Percentiles rank a stretch among this genome's conserved stretches.
Evolutionary conservation across 23 red algal genomes (phyloP).

Genomic region (Gracilaria caudata): DNA sequence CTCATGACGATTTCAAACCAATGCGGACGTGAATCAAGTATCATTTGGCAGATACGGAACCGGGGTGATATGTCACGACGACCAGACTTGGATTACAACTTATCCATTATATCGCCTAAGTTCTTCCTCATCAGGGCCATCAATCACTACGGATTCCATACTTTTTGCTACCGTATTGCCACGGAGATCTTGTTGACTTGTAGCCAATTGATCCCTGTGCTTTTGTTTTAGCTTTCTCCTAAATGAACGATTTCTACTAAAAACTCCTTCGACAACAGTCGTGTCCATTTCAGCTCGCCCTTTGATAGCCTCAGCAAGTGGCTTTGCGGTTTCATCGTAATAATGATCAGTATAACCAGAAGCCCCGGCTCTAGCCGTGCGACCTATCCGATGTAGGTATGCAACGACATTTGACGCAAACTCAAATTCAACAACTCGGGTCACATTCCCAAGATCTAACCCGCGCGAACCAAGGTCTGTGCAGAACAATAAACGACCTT

Average conservation of each 20-base stretch:
- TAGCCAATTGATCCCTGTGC: background rate
- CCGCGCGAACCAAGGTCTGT: conserved; percentile 95
- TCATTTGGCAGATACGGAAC: too few relatives aligned
- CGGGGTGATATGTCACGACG: too few relatives aligned
- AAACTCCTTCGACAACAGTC: conserved; percentile 72
- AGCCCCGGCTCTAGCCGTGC: conserved; percentile 79
- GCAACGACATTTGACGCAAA: conserved; percentile 84
- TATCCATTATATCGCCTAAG: background rate
- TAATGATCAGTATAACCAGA: conserved; percentile 63
- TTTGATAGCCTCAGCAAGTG: conserved; percentile 73
- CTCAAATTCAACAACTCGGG: conserved; percentile 86
- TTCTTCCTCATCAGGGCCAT: conserved; percentile 32
- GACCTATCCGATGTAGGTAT: conserved; percentile 95
- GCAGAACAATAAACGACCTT: conserved; percentile 80
- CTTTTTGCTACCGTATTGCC: background rate
- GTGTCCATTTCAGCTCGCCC: conserved; percentile 20
- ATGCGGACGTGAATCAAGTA: too few relatives aligned
- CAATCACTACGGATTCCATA: conserved; percentile 29
- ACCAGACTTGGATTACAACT: background rate
- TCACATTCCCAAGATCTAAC: conserved; percentile 88
- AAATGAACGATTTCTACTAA: conserved; percentile 73
- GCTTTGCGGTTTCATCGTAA: conserved; percentile 56
- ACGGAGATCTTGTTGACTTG: background rate
- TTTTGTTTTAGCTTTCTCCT: conserved; percentile 64
- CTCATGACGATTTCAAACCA: too few relatives aligned